Conservation (phyloP, 306 rosid genomes). For the Albizia julibrissin region DNA sequence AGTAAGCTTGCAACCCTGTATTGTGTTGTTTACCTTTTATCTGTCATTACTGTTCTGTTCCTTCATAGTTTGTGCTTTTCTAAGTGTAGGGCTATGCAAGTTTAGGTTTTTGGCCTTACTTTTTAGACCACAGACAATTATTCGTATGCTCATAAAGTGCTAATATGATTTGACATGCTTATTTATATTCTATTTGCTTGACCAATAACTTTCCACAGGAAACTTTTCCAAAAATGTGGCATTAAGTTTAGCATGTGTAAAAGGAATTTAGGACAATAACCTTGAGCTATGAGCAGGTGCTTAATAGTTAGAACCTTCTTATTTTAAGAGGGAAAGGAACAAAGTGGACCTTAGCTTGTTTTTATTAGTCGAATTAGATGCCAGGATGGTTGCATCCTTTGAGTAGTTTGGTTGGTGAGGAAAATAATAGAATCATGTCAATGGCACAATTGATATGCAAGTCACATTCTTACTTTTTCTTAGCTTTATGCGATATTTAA, state of each 20-base stretch:
- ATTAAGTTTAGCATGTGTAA: neutral
- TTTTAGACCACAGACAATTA: neutral
- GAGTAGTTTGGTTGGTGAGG: no score
- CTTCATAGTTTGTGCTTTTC: conserved; percentile 14
- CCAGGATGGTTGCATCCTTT: no score
- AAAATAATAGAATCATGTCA: no score
- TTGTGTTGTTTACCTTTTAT: conserved; percentile 3
- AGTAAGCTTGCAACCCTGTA: conserved; percentile 58
- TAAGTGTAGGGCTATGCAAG: neutral
- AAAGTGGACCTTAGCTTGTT: no score
- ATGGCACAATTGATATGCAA: no score
- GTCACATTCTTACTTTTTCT: no score
- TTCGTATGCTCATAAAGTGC: neutral
- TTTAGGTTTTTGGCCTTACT: neutral
- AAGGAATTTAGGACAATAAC: conserved; percentile 12
- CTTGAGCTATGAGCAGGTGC: conserved; percentile 3
- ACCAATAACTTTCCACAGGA: neutral
- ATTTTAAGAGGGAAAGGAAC: no score
- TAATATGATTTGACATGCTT: neutral
- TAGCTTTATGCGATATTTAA: no score
- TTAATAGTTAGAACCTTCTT: no score
- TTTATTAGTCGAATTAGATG: no score
- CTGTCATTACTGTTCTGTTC: neutral
- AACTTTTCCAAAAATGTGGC: neutral
- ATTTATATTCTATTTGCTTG: neutral